Evolutionary conservation across 495 filamentous ascomycete genomes (phyloP).

Genomic region (Glutinoglossum americanum): DNA sequence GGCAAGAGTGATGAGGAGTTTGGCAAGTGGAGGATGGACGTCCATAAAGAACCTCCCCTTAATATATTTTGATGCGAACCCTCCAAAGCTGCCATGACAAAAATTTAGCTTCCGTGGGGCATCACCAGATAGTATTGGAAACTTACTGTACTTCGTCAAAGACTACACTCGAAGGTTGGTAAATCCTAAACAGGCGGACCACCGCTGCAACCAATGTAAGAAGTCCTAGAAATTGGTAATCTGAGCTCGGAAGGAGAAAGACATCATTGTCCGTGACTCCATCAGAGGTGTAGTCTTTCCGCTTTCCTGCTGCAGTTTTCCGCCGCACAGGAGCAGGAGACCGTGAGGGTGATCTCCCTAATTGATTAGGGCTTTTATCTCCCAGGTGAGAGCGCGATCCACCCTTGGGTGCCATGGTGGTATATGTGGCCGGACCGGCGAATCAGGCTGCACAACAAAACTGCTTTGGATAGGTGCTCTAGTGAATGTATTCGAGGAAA

Average conservation of each 20-base stretch:
- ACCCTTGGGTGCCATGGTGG: background rate
- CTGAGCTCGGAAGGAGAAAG: slow-evolving; percentile 50
- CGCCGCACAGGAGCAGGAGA: slow-evolving; percentile 7
- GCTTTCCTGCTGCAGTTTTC: slow-evolving; percentile 7
- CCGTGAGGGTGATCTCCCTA: slow-evolving; percentile 11
- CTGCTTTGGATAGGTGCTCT: background rate
- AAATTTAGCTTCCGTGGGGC: background rate
- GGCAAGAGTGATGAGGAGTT: slow-evolving; percentile 83
- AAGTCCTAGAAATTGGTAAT: slow-evolving; percentile 52
- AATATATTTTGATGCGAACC: slow-evolving; percentile 96
- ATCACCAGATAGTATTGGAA: background rate
- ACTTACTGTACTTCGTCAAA: slow-evolving; percentile 97
- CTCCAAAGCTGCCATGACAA: slow-evolving; percentile 54
- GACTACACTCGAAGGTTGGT: slow-evolving; percentile 87
- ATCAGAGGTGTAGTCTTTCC: slow-evolving; percentile 38
- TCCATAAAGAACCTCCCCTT: slow-evolving; percentile 99
- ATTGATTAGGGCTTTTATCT: background rate
- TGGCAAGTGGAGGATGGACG: slow-evolving; percentile 92
- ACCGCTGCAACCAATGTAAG: slow-evolving; percentile 55
- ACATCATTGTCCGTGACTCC: slow-evolving; percentile 46
- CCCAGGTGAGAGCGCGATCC: background rate
- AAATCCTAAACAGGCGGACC: slow-evolving; percentile 86
- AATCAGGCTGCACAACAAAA: background rate
- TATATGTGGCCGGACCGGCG: background rate
- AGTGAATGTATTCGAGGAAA: background rate